Evolutionary conservation across 345 rosid genomes (phyloP), one percentile per base, ranked within the genome.

Genomic region (Hevea brasiliensis): DNA sequence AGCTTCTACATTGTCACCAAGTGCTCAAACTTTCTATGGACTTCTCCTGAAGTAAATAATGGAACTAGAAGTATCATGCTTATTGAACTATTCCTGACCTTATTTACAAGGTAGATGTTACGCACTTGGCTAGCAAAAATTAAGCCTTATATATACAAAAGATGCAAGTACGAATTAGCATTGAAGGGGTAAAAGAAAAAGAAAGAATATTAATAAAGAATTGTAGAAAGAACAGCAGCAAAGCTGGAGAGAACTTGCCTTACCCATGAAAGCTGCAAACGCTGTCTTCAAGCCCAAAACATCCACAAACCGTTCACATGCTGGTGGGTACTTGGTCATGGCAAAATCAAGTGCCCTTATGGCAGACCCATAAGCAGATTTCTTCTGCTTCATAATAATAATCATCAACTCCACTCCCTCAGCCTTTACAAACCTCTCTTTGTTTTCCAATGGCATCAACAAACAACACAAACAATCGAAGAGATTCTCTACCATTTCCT

Each of bases 331-430:
- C 64, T 92, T 92, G 23, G 98, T 94, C 98, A 94, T 92, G 18
- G 98, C 92, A 70, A 94, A 94, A 84, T 94, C 98, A 44, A 94
- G 90, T 50, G 93, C 98, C 50, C 96, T 85, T 41, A 94, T 86
- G 0, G 98, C 98, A 27, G 98, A 94, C 14, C 90, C 89, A 76
- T 94, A 94, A 74, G 98, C 98, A 27, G 85, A 92, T 75, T 92
- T 94, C 89, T 90, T 94, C 91, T 94, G 98, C 84, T 94, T 94
- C 97, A 90, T 94, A 20, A 94, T 92, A 54, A 94, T 94, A 76
- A 94, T 92, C 98, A 92, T 94, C 82, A 94, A 74, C 87, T 94
- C 99, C 54, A 94, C 99, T 11, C 99, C 99, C 79, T 94, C 99
- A 0, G 99, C 99, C 78, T 83, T 94, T 37, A 94, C 85, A 76